Evolutionary conservation across 2,329 filamentous ascomycete genomes (phyloP).

Genomic region (Stagonosporopsis chrysanthemi): DNA sequence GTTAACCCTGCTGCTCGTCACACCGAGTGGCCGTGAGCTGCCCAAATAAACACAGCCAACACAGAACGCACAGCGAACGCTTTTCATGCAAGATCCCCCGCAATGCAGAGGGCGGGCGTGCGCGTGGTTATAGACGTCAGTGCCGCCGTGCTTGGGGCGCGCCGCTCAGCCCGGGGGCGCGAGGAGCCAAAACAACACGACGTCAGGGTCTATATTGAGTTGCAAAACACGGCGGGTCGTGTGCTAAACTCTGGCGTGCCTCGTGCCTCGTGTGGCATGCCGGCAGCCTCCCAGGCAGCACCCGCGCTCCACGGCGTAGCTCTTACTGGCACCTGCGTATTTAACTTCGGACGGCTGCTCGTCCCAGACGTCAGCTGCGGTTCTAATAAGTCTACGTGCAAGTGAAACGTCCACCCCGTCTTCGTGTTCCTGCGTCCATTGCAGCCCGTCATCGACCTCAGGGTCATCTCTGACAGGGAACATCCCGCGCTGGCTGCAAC

Average conservation of each 20-base stretch:
- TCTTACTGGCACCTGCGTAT: slow-evolving; percentile 1
- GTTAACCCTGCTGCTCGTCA: slow-evolving; percentile 14
- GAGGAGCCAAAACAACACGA: slow-evolving; percentile 9
- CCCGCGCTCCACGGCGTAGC: background rate
- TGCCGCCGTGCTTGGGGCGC: slow-evolving; percentile 1
- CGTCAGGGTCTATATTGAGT: slow-evolving; percentile 10
- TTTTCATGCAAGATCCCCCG: slow-evolving; percentile 11
- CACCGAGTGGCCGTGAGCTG: slow-evolving; percentile 8
- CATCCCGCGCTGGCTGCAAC: slow-evolving; percentile 16
- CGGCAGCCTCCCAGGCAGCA: slow-evolving; percentile 18
- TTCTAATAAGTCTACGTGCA: slow-evolving; percentile 17
- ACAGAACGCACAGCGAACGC: slow-evolving; percentile 11
- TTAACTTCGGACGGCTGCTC: slow-evolving; percentile 20
- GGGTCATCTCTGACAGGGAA: slow-evolving; percentile 19
- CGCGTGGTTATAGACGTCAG: slow-evolving; percentile 13
- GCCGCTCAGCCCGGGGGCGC: background rate
- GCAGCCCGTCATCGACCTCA: slow-evolving; percentile 10
- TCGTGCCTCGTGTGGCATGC: slow-evolving; percentile 11
- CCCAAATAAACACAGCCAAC: slow-evolving; percentile 14
- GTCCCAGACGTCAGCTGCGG: slow-evolving; percentile 8
- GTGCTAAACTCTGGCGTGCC: slow-evolving; percentile 8
- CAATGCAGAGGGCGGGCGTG: slow-evolving; percentile 8
- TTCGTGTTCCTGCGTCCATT: slow-evolving; percentile 17
- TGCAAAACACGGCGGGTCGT: slow-evolving; percentile 15
- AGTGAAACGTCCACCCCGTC: slow-evolving; percentile 25